Evolutionary conservation across 2,329 filamentous ascomycete genomes (phyloP), one percentile per base, ranked within the genome.

Genomic region (Xylariaceae sp.): DNA sequence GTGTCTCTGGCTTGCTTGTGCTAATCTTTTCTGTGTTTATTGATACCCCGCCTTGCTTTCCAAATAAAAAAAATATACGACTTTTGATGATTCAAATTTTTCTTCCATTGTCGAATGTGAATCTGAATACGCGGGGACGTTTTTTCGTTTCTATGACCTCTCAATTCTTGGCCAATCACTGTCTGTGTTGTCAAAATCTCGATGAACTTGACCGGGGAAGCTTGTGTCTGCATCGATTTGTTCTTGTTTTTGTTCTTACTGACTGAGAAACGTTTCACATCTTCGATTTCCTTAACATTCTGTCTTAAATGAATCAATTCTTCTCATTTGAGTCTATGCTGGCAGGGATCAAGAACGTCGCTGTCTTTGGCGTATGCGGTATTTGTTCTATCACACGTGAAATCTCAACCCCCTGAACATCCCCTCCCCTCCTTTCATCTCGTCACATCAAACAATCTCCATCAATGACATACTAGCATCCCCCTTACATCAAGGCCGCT

Each of bases 301-400:
- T 42, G 37, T 7, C 37, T 42, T 42, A 2, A 42, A 1, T 42
- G 37, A 42, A 17, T 17, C 23, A 4, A 30, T 30, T 30, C 23
- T 4, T 30, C 23, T 30, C 18, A 15, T 18, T n/a, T 11, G 9
- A 13, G 3, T n/a, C 11, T 13, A 18, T 9, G 6, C 44, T 7
- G 18, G 39, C 63, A 8, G 5, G 34, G 17, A 69, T 70, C 35
- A 64, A 58, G 17, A 70, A 66, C 56, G 64, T 70, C 30, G 65
- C 66, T 4, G 52, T 70, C 52, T 66, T 70, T 50, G 68, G 68
- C 37, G 68, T 70, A 66, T 45, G 35, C 3, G 23, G 23, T 30
- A 4, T 30, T 6, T 30, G 23, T 30, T 30, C 3, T 30, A 30
- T 30, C 17, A 30, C 23, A 4, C 11, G 10, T 47, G 48, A 3